Conservation (phyloP, 2,329 filamentous ascomycete species). For the Ascocoryne sarcoides region DNA sequence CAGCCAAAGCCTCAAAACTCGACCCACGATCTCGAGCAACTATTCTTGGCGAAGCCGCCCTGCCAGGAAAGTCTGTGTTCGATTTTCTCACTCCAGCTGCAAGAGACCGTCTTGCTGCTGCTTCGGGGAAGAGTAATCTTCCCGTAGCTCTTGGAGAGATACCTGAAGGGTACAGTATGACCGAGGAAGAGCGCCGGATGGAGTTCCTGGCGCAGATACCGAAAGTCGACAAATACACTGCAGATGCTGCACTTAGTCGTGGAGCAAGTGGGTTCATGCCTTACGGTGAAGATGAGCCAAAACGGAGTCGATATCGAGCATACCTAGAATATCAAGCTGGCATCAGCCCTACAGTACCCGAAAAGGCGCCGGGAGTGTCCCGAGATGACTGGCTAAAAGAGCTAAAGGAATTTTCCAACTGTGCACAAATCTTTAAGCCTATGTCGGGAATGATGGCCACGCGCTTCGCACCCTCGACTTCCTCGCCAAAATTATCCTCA, state of each 20-base stretch:
- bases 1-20: slow-evolving; percentile 66
- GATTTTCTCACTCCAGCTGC: slow-evolving; percentile 77
- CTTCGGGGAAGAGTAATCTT: slow-evolving; percentile 67
- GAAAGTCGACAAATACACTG: slow-evolving; percentile 55
- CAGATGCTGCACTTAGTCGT: slow-evolving; percentile 58
- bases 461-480: slow-evolving; percentile 71
- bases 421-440: slow-evolving; percentile 77
- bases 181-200: slow-evolving; percentile 53
- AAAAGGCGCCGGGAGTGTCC: slow-evolving; percentile 34
- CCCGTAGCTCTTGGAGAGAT: slow-evolving; percentile 71
- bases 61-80: slow-evolving; percentile 92
- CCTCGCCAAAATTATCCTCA: slow-evolving; percentile 33
- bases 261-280: slow-evolving; percentile 64
- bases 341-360: slow-evolving; percentile 47
- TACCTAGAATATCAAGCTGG: slow-evolving; percentile 75
- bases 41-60: slow-evolving; percentile 67
- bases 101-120: slow-evolving; percentile 65
- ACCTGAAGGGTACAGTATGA: slow-evolving; percentile 53
- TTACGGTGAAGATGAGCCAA: slow-evolving; percentile 73
- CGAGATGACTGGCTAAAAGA: slow-evolving; percentile 74
- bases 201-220: slow-evolving; percentile 52
- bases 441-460: slow-evolving; percentile 89
- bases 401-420: slow-evolving; percentile 62
- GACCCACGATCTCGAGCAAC: slow-evolving; percentile 70
- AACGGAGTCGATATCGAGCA: slow-evolving; percentile 68